Evolutionary conservation across 805 yeast species (phyloP).

Genomic region (Saccharomycopsis sp.): DNA sequence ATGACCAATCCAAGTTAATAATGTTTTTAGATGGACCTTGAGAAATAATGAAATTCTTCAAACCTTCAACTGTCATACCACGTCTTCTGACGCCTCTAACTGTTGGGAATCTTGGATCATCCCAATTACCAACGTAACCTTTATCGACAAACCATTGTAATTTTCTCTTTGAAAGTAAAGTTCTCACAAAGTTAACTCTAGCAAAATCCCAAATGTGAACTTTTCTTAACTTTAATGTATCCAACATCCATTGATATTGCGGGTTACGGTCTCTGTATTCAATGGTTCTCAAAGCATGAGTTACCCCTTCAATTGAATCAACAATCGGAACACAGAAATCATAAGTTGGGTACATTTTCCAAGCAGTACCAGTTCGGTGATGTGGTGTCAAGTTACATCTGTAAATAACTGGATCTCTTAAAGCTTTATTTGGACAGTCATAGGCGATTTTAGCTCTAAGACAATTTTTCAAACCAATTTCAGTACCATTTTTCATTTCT

Average conservation of each 20-base stretch:
- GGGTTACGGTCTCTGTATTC: conserved; percentile 99
- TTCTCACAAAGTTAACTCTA: conserved; percentile 93
- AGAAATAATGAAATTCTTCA: conserved; percentile 83
- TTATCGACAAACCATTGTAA: conserved; percentile 98
- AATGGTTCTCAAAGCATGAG: conserved; percentile 95
- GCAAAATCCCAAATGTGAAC: conserved; percentile 98
- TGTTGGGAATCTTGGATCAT: conserved; percentile 99
- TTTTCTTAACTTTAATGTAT: conserved; percentile 74
- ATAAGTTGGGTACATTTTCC: conserved; percentile 98
- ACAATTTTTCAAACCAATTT: conserved; percentile 86
- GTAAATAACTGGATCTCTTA: conserved; percentile 97
- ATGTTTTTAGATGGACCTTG: conserved; percentile 99
- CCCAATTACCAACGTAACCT: conserved; percentile 86
- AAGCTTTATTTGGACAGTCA: conserved; percentile 83
- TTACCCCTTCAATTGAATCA: conserved; percentile 93
- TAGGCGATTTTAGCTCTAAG: conserved; percentile 95
- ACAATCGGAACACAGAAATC: conserved; percentile 98
- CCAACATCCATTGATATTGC: conserved; percentile 94
- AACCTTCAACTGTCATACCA: conserved; percentile 99
- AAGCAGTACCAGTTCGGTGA: conserved; percentile 85
- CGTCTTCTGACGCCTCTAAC: conserved; percentile 99
- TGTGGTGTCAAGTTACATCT: conserved; percentile 97
- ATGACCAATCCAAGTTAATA: conserved; percentile 94
- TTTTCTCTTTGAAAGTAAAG: conserved; percentile 93
- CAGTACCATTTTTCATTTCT: conserved; percentile 93